phyloP scores from a whole-genome alignment of 805 yeast species.

The Candida nemodendra region DNA sequence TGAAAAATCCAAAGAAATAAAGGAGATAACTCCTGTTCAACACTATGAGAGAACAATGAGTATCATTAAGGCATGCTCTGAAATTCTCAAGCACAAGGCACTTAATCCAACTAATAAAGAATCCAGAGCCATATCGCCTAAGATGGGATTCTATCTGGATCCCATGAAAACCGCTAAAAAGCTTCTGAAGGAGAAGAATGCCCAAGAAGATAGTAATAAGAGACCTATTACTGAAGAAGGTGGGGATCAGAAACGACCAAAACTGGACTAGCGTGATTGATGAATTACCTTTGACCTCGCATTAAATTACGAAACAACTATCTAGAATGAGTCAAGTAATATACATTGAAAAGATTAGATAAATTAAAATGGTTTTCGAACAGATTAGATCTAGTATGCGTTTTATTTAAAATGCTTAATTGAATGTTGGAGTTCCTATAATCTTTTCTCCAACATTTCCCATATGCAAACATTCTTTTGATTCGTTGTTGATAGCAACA shows the following conservation, averaged over 20 bases:
- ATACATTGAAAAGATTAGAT: not conserved
- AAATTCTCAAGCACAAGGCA: conserved; percentile 38
- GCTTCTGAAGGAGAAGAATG: conserved; percentile 17
- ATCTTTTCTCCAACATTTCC: conserved; percentile 59
- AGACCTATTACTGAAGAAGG: conserved; percentile 9
- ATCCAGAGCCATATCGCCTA: conserved; percentile 61
- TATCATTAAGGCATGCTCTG: conserved; percentile 49
- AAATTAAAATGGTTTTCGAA: too few relatives aligned
- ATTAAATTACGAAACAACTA: not conserved
- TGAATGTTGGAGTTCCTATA: conserved; percentile 55
- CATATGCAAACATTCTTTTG: conserved; percentile 43
- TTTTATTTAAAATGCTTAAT: conserved; percentile 3
- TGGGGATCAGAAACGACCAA: conserved; percentile 22
- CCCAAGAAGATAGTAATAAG: conserved; percentile 8
- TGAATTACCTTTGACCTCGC: too few relatives aligned
- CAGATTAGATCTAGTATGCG: conserved; percentile 1
- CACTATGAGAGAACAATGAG: conserved; percentile 45
- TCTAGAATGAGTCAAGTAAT: conserved; percentile 1
- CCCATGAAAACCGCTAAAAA: conserved; percentile 41
- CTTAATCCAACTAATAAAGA: conserved; percentile 55
- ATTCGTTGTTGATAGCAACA: conserved; percentile 41
- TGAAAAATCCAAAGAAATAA: conserved; percentile 13
- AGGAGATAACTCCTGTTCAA: conserved; percentile 18
- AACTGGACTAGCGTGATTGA: conserved; percentile 13
- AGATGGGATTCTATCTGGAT: conserved; percentile 59